These are phyloP conservation scores for Acacia pycnantha DNA, from an alignment of 331 rosid genomes.

Conservation along the genomic window DNA sequence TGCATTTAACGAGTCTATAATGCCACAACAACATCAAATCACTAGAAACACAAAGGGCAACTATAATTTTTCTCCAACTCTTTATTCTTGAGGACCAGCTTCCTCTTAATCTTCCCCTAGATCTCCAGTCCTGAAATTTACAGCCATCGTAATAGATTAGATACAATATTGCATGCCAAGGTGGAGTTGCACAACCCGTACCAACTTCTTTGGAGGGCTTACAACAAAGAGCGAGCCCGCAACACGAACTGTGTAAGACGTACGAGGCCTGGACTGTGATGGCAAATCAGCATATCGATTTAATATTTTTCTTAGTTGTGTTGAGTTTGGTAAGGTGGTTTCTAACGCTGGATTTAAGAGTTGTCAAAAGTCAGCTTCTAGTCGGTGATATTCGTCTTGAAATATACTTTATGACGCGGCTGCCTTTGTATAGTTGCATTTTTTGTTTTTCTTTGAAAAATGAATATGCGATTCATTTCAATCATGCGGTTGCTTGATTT, in stretches of 20 bases:
- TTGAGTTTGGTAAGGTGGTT: background rate
- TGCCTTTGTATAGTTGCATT: background rate
- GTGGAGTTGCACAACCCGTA: too few relatives aligned
- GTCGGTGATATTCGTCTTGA: background rate
- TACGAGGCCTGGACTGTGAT: background rate
- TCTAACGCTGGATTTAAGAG: background rate
- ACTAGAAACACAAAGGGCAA: too few relatives aligned
- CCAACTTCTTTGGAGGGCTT: background rate
- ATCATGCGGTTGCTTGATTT: slow-evolving; percentile 15
- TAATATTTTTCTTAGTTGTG: background rate
- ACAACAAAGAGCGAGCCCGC: background rate
- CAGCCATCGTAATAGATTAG: too few relatives aligned
- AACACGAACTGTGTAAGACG: background rate
- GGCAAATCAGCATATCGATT: background rate
- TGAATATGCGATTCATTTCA: slow-evolving; percentile 1
- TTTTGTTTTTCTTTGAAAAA: background rate
- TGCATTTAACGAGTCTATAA: background rate
- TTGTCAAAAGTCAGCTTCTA: background rate
- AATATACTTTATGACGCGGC: background rate
- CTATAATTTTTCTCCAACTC: too few relatives aligned
- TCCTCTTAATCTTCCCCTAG: too few relatives aligned
- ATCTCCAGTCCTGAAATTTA: too few relatives aligned
- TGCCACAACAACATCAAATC: too few relatives aligned
- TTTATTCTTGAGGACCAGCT: too few relatives aligned
- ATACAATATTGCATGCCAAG: too few relatives aligned